Percentiles rank a stretch among this genome's conserved stretches.
phyloP scores from a whole-genome alignment of 805 yeast genomes.

The Metschnikowia shivogae region DNA sequence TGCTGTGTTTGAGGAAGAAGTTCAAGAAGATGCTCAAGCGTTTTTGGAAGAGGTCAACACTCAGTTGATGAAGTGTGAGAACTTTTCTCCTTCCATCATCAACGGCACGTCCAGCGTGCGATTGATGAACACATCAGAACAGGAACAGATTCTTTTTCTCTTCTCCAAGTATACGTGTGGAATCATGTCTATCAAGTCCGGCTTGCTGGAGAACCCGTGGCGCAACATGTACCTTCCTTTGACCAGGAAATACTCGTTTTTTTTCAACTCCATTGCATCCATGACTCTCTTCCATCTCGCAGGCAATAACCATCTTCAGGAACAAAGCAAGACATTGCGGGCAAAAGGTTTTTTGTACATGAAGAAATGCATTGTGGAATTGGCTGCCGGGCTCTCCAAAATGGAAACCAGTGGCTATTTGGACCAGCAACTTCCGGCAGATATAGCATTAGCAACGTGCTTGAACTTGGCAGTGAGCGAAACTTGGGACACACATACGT shows the following conservation, averaged over 20 bases:
- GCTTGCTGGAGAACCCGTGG: conserved; percentile 69
- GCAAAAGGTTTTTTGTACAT: conserved; percentile 52
- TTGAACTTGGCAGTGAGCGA: conserved; percentile 61
- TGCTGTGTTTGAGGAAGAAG: background rate
- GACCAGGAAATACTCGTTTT: conserved; percentile 50
- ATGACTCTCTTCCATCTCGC: conserved; percentile 61
- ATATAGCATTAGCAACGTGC: conserved; percentile 64
- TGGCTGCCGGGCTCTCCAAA: conserved; percentile 51
- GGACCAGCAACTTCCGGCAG: conserved; percentile 44
- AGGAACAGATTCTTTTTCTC: conserved; percentile 33
- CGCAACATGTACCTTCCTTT: conserved; percentile 52
- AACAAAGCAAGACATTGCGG: conserved; percentile 42
- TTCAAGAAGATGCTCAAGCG: background rate
- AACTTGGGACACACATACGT: conserved; percentile 63
- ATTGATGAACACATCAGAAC: conserved; percentile 27
- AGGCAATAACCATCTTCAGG: conserved; percentile 33
- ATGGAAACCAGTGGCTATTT: conserved; percentile 19
- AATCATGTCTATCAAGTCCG: conserved; percentile 60
- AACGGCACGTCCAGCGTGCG: conserved; percentile 5
- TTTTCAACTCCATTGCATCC: conserved; percentile 60
- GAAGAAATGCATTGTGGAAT: conserved; percentile 55
- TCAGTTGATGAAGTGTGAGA: conserved; percentile 9
- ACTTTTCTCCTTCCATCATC: conserved; percentile 11
- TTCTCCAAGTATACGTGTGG: conserved; percentile 36
- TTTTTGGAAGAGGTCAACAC: conserved; percentile 2